Percentiles rank a stretch among this genome's conserved stretches.
Evolutionary conservation across 2,329 filamentous ascomycete species (phyloP).

Genomic region (Colletotrichum incanum): DNA sequence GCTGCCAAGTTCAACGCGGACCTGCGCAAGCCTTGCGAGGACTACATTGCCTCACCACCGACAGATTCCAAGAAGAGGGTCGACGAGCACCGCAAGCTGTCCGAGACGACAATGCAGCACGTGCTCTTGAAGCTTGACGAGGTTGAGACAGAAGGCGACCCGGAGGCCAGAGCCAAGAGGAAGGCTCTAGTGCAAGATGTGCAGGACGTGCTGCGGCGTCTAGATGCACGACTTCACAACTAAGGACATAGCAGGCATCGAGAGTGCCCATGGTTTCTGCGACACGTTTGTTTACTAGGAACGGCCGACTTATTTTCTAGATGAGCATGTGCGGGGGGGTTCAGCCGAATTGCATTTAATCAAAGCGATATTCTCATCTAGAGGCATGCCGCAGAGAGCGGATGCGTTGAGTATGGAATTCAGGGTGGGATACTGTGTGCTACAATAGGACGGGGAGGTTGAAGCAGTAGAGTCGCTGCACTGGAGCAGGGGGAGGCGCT

Average conservation of each 20-base stretch:
- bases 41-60: slow-evolving; percentile 76
- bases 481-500: neutral
- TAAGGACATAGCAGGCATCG: slow-evolving; percentile 11
- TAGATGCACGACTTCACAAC: slow-evolving; percentile 66
- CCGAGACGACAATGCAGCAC: slow-evolving; percentile 83
- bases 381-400: slow-evolving; percentile 28
- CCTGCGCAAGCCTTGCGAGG: slow-evolving; percentile 75
- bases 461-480: neutral
- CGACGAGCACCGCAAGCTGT: slow-evolving; percentile 82
- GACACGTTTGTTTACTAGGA: slow-evolving; percentile 25
- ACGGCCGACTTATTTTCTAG: slow-evolving; percentile 17
- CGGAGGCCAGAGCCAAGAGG: slow-evolving; percentile 74
- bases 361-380: slow-evolving; percentile 43
- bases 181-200: slow-evolving; percentile 83
- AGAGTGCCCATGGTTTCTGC: slow-evolving; percentile 19
- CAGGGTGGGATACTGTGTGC: neutral
- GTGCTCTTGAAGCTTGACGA: slow-evolving; percentile 84
- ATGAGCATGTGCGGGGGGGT: slow-evolving; percentile 21
- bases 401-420: neutral
- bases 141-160: slow-evolving; percentile 80
- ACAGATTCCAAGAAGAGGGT: slow-evolving; percentile 76
- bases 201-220: slow-evolving; percentile 74
- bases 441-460: slow-evolving; percentile 16
- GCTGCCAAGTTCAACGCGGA: slow-evolving; percentile 74
- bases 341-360: slow-evolving; percentile 32